Percentiles rank a stretch among this genome's conserved stretches.
Conservation (phyloP, 495 filamentous ascomycete genomes). For the Trichoderma erinaceum region DNA sequence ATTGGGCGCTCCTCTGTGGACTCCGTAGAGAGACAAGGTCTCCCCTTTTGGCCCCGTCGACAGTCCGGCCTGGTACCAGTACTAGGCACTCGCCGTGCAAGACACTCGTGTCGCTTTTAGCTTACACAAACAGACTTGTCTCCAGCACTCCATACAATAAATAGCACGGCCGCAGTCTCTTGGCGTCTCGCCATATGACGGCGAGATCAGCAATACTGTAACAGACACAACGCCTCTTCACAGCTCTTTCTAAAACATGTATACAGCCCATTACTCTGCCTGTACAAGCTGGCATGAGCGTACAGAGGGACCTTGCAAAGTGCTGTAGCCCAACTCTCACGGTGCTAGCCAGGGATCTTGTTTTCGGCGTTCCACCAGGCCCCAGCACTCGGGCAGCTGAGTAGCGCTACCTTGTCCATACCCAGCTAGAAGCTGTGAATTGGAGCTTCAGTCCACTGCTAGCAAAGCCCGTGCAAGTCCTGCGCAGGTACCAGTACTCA, state of each 20-base stretch:
- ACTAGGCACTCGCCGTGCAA: too few species aligned
- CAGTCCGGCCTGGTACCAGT: too few species aligned
- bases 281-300: neutral
- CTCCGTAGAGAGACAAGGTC: neutral
- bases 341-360: conserved; percentile 7
- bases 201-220: too few species aligned
- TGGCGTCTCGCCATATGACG: too few species aligned
- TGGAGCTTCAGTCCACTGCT: neutral
- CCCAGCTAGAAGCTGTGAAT: neutral
- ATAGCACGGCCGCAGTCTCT: too few species aligned
- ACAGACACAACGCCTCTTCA: neutral
- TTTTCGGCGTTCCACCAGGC: conserved; percentile 1
- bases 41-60: neutral
- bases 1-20: neutral
- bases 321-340: neutral
- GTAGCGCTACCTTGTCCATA: conserved; percentile 1
- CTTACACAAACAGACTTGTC: too few species aligned
- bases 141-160: too few species aligned
- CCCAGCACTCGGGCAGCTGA: conserved; percentile 1
- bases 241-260: neutral
- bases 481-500: neutral
- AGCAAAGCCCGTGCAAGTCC: neutral
- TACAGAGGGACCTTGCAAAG: neutral
- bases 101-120: too few species aligned
- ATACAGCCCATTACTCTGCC: neutral